phyloP scores from a whole-genome alignment of 2,329 filamentous ascomycete species.

The Drechslerella coelobrocha region DNA sequence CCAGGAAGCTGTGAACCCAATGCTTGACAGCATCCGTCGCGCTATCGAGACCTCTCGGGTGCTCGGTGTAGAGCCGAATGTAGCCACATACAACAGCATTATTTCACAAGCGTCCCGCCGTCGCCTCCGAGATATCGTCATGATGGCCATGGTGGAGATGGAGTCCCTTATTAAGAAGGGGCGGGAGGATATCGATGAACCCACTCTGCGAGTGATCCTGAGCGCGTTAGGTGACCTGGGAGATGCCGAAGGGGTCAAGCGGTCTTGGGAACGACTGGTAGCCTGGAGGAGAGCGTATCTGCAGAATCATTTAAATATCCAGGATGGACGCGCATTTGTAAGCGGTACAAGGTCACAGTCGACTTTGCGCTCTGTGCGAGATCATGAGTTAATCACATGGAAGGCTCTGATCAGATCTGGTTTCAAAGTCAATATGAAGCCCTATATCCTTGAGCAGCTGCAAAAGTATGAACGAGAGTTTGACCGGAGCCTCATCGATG shows the following conservation, averaged over 20 bases:
- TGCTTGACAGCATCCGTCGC: constrained; percentile 54
- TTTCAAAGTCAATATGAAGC: constrained; percentile 35
- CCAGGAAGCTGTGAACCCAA: constrained; percentile 27
- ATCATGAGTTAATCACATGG: constrained; percentile 42
- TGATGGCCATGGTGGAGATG: constrained; percentile 20
- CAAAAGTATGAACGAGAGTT: constrained; percentile 26
- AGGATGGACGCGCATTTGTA: constrained; percentile 11
- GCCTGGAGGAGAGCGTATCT: constrained; percentile 16
- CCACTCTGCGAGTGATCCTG: constrained; percentile 18
- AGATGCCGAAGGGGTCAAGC: constrained; percentile 30
- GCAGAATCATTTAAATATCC: not conserved
- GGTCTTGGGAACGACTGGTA: constrained; percentile 22
- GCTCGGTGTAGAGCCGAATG: constrained; percentile 54
- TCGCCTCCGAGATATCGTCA: constrained; percentile 53
- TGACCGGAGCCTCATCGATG: not conserved
- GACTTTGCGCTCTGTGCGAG: not conserved
- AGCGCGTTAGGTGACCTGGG: constrained; percentile 19
- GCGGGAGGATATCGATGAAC: constrained; percentile 4
- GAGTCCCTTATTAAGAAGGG: constrained; percentile 8
- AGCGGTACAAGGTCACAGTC: not conserved
- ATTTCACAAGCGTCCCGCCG: constrained; percentile 57
- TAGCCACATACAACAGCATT: constrained; percentile 58
- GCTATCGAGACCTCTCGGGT: constrained; percentile 55
- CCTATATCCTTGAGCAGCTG: constrained; percentile 32
- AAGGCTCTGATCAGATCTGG: constrained; percentile 35